Evolutionary conservation across 371 early-diverging fungal species (phyloP).

Genomic region (Massospora cicadina): DNA sequence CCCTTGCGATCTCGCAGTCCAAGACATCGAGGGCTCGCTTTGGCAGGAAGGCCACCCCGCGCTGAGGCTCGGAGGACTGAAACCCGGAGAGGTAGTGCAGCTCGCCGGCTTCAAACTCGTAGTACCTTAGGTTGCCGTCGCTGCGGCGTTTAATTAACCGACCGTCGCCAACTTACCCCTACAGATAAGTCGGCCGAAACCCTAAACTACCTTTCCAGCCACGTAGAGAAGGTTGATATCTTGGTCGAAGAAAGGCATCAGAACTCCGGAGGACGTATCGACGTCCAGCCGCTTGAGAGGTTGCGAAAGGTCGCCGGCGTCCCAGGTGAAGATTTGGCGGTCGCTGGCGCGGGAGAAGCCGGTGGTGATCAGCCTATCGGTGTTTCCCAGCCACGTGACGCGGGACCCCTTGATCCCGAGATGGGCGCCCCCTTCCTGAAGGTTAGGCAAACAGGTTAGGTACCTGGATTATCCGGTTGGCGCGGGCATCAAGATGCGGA

Average conservation of each 20-base stretch:
- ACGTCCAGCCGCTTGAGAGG: constrained; percentile 63
- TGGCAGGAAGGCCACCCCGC: constrained; percentile 86
- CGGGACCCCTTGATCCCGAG: constrained; percentile 92
- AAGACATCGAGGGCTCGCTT: constrained; percentile 74
- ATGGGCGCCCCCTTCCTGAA: constrained; percentile 54
- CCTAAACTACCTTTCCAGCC: constrained; percentile 65
- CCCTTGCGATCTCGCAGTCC: constrained; percentile 80
- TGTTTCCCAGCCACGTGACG: constrained; percentile 76
- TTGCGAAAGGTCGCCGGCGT: constrained; percentile 43
- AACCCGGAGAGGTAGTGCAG: constrained; percentile 67
- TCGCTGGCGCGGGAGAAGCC: constrained; percentile 86
- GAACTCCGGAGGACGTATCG: constrained; percentile 85
- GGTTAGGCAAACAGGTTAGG: constrained; percentile 12
- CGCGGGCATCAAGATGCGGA: constrained; percentile 81
- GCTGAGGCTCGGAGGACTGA: constrained; percentile 79
- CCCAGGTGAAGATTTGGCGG: constrained; percentile 85
- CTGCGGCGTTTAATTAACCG: constrained; percentile 23
- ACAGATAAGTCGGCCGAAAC: not conserved
- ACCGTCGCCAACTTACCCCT: constrained; percentile 11
- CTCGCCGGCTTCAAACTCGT: constrained; percentile 76
- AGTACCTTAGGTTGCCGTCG: constrained; percentile 96
- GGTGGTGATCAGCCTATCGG: constrained; percentile 69
- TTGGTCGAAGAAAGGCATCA: constrained; percentile 89
- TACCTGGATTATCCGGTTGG: constrained; percentile 53
- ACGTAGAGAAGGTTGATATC: constrained; percentile 81